A percentile compares a stretch with the other conserved stretches of the same genome.
phyloP scores from a whole-genome alignment of 106 monocot genomes.

The Dendrobium chrysotoxum region DNA sequence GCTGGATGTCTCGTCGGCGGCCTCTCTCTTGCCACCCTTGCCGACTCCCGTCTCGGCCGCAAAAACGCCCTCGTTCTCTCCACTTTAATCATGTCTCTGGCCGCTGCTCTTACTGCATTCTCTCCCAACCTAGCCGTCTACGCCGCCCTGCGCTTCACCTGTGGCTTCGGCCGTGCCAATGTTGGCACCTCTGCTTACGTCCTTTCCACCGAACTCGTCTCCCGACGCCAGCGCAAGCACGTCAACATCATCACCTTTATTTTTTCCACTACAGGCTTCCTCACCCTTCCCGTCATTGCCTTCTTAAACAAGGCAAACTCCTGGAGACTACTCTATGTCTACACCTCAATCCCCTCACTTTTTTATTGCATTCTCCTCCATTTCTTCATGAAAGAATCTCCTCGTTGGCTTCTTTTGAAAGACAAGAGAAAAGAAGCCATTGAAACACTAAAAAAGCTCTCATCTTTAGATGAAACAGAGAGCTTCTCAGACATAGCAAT shows the following conservation, averaged over 20 bases:
- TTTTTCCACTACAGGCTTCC: conserved; percentile 15
- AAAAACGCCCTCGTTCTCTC: conserved; percentile 24
- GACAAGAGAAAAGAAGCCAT: conserved; percentile 39
- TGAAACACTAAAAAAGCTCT: neutral
- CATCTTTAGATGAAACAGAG: neutral
- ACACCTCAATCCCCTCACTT: conserved; percentile 17
- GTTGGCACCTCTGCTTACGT: conserved; percentile 15
- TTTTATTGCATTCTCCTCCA: conserved; percentile 13
- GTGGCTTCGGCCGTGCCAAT: conserved; percentile 19
- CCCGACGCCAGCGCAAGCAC: conserved; percentile 2
- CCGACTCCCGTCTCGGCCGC: conserved; percentile 28
- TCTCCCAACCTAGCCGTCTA: conserved; percentile 19
- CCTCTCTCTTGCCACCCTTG: conserved; percentile 15
- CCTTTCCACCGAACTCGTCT: conserved; percentile 17
- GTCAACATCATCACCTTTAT: conserved; percentile 19
- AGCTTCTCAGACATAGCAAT: neutral
- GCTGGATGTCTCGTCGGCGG: conserved; percentile 24
- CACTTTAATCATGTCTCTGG: conserved; percentile 15
- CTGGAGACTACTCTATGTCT: conserved; percentile 31
- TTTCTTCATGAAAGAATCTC: neutral
- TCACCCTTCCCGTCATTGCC: conserved; percentile 19
- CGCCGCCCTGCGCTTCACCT: conserved; percentile 5
- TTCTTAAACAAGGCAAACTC: conserved; percentile 10
- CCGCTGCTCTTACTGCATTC: conserved; percentile 3
- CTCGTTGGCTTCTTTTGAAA: conserved; percentile 26